Evolutionary conservation across 495 filamentous ascomycete species (phyloP), one percentile per base, ranked within the genome.

Genomic region (Trypethelium eluteriae): DNA sequence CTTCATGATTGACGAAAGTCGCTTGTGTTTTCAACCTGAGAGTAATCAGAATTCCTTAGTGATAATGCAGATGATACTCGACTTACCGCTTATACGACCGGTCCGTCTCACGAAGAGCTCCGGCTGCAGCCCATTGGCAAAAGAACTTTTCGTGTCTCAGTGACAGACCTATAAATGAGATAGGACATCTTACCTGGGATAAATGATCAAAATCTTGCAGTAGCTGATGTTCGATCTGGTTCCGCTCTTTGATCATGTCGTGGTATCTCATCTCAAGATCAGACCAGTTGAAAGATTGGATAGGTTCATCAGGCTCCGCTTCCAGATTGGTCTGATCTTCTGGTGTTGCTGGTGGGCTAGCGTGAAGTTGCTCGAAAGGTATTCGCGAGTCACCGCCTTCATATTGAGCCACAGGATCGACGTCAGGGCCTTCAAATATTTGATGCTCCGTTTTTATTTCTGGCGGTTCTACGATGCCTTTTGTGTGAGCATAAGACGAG

Each of bases 11-110:
- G 16, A 74, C 70, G 32, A 66, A 62, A 1, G 66, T 49, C 62
- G 63, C 69, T 38, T 69, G 72, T n/a, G 72, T 74, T 47, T 69
- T 70, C 34, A 74, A 66, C 11, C 72, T 71, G 18, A 46, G 9
- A 14, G 12, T 10, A 6, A 5, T 39, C 35, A 64, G 69, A 32
- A 71, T 62, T 38, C 18, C 3, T 47, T 5, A 41, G 6, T 46
- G 47, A 36, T 14, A 36, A 7, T 7, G 0, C 32, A 36, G 32
- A 0, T 18, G 10, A 3, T 34, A 36, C 5, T 6, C 7, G 3
- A 64, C 67, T 7, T 53, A 73, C 71, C 71, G 62, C 62, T 71
- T 71, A 65, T 62, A 71, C 36, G 64, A 67, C 3, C 71, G 46
- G 32, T 69, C 68, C n/a, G 65, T 63, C 39, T 74, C 72, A 39